phyloP scores from a whole-genome alignment of 108 stramenopile species.

The Cyclotella cryptica region DNA sequence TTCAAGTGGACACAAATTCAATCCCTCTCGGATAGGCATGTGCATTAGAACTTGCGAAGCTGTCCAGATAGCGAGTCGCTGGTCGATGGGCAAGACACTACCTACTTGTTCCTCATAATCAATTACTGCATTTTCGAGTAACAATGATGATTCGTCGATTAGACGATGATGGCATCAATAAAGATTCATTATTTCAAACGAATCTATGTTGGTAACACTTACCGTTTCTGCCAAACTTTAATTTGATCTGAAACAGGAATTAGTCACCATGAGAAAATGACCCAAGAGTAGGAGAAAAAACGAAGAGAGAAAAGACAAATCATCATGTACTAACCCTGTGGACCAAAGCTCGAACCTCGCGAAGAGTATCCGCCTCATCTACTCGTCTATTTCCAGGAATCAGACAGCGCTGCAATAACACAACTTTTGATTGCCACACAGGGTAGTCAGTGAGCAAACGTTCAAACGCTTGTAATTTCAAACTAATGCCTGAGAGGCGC shows the following conservation, averaged over 20 bases:
- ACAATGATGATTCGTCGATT: neutral
- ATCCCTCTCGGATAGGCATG: slow-evolving; percentile 95
- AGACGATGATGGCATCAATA: neutral
- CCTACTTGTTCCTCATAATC: slow-evolving; percentile 91
- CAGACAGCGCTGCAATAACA: slow-evolving; percentile 93
- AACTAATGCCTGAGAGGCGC: slow-evolving; percentile 90
- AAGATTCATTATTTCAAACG: neutral
- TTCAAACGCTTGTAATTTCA: slow-evolving; percentile 97
- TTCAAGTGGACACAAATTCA: slow-evolving; percentile 97
- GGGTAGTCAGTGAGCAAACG: slow-evolving; percentile 94
- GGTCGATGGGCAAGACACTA: slow-evolving; percentile 76
- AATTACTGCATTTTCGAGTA: slow-evolving; percentile 62
- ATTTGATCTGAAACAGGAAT: slow-evolving; percentile 52
- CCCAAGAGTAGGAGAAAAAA: neutral
- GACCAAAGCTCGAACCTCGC: slow-evolving; percentile 80
- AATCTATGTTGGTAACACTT: neutral
- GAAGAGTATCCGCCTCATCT: slow-evolving; percentile 85
- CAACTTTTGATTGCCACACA: slow-evolving; percentile 87
- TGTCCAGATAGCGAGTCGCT: slow-evolving; percentile 89
- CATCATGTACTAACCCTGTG: slow-evolving; percentile 40
- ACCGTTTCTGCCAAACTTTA: slow-evolving; percentile 68
- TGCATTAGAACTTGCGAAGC: slow-evolving; percentile 89
- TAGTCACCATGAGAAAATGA: neutral
- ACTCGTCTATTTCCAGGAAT: slow-evolving; percentile 81
- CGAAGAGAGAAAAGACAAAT: neutral